These are phyloP conservation scores for Chalciporus sp. DNA, from an alignment of 1,284 basidiomycete species.

Conservation along the genomic window DNA sequence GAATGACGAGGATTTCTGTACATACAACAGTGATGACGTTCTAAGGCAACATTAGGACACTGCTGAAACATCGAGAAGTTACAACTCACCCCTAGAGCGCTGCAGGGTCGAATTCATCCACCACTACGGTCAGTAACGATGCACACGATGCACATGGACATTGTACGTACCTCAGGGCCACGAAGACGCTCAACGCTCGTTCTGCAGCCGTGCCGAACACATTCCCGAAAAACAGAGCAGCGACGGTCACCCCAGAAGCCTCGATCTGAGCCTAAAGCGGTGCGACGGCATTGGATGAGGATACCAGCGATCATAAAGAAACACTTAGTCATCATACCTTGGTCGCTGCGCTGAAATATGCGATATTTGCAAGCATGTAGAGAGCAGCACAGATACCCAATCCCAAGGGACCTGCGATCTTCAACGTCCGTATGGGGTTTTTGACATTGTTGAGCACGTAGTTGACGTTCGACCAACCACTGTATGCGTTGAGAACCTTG, in stretches of 20 bases:
- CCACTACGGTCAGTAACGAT: background rate
- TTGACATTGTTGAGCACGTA: slow-evolving; percentile 59
- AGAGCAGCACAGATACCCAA: slow-evolving; percentile 47
- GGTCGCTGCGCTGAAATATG: slow-evolving; percentile 47
- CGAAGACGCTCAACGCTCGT: slow-evolving; percentile 51
- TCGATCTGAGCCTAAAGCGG: slow-evolving; percentile 44
- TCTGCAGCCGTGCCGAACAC: slow-evolving; percentile 53
- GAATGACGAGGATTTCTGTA: background rate
- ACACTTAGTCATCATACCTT: slow-evolving; percentile 10
- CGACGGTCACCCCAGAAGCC: slow-evolving; percentile 49
- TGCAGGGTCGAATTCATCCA: slow-evolving; percentile 1
- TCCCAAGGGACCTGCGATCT: slow-evolving; percentile 56
- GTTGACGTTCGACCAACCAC: slow-evolving; percentile 56
- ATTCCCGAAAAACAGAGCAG: slow-evolving; percentile 54
- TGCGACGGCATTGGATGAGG: background rate
- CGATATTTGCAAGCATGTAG: slow-evolving; percentile 55
- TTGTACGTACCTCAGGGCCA: slow-evolving; percentile 47
- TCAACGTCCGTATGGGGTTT: slow-evolving; percentile 52
- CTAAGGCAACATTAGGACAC: slow-evolving; percentile 17
- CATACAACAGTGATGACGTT: slow-evolving; percentile 40
- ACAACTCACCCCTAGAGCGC: slow-evolving; percentile 32
- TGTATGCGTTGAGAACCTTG: slow-evolving; percentile 58
- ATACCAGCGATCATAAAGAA: background rate
- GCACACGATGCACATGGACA: background rate
- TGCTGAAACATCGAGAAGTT: background rate